A percentile compares a stretch with the other conserved stretches of the same genome.
phyloP scores from a whole-genome alignment of 2,329 filamentous ascomycete species.

The Fusarium tuaranense region DNA sequence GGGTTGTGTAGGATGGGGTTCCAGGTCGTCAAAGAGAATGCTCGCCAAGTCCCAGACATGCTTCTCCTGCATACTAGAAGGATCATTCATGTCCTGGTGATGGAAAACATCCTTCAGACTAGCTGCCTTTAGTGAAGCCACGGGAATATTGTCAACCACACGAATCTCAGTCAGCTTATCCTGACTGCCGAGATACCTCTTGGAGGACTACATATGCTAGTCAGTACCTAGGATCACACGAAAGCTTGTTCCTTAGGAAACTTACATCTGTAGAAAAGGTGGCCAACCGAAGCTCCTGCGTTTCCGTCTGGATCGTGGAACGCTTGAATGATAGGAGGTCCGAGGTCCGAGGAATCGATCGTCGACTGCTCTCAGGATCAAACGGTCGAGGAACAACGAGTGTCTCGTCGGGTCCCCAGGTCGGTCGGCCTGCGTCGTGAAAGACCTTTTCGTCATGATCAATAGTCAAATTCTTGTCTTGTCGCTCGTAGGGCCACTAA shows the following conservation, averaged over 20 bases:
- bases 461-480: constrained; percentile 76
- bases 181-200: constrained; percentile 66
- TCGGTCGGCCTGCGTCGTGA: constrained; percentile 80
- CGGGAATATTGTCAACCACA: constrained; percentile 69
- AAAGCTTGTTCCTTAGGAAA: background rate
- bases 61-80: constrained; percentile 72
- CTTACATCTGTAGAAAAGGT: constrained; percentile 69
- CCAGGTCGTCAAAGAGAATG: constrained; percentile 84
- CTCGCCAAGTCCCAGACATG: constrained; percentile 88
- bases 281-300: constrained; percentile 73
- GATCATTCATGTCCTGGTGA: constrained; percentile 55
- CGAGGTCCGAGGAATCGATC: constrained; percentile 38
- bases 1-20: constrained; percentile 54
- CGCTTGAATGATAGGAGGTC: constrained; percentile 51
- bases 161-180: constrained; percentile 66
- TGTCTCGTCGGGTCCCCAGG: constrained; percentile 81
- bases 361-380: constrained; percentile 55
- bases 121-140: constrained; percentile 59
- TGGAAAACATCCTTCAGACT: constrained; percentile 55
- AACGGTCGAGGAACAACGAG: constrained; percentile 68
- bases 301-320: constrained; percentile 69
- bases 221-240: constrained; percentile 14
- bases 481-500: constrained; percentile 90
- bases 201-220: constrained; percentile 60
- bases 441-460: constrained; percentile 73